Evolutionary conservation across 441 rosid species (phyloP).

Genomic region (Eruca vesicaria): DNA sequence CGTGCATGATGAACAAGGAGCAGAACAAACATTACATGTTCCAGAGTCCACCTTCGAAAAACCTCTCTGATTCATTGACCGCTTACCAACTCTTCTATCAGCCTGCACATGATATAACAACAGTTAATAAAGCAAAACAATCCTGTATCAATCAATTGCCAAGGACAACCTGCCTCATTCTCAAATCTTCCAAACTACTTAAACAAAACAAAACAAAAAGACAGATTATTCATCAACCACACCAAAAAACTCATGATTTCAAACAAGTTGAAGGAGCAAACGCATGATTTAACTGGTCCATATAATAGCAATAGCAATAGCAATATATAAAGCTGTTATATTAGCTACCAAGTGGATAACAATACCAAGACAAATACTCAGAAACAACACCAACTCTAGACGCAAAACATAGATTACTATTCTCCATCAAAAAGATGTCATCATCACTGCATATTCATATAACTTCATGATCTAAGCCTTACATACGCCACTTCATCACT

Average conservation of each 20-base stretch:
- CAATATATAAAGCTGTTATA: neutral
- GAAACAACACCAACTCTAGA: neutral
- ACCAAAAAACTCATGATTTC: neutral
- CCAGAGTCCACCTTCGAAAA: conserved; percentile 58
- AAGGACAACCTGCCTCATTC: neutral
- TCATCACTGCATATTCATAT: neutral
- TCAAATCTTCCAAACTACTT: neutral
- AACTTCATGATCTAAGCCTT: conserved; percentile 2
- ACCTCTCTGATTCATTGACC: conserved; percentile 52
- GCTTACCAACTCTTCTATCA: conserved; percentile 47
- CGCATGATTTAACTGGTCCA: neutral
- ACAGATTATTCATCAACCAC: neutral
- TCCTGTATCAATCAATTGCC: neutral
- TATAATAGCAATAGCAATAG: neutral
- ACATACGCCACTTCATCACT: neutral
- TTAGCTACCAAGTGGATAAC: neutral
- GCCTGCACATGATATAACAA: conserved; percentile 20
- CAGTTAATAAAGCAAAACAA: neutral
- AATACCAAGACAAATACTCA: neutral
- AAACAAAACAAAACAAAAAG: neutral
- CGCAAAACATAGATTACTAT: neutral
- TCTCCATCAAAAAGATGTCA: neutral
- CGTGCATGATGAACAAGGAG: conserved; percentile 90
- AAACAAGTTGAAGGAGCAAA: neutral
- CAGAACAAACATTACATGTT: conserved; percentile 76